A percentile compares a stretch with the other conserved stretches of the same genome.
Conservation (phyloP, 2,329 filamentous ascomycete genomes). For the Scedosporium apiospermum region DNA sequence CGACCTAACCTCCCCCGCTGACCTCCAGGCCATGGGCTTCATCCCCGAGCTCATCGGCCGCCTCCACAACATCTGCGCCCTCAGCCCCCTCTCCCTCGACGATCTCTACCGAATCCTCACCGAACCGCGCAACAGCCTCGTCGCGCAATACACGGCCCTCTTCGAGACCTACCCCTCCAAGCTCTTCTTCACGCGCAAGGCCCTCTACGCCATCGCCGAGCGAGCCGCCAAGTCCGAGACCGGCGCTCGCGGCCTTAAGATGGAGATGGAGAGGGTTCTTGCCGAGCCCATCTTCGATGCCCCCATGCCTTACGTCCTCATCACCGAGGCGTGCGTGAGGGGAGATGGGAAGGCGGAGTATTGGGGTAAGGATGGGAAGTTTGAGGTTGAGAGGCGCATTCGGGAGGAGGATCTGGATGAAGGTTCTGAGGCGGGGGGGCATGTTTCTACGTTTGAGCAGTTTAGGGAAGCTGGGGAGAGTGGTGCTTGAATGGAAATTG, state of each 20-base stretch:
- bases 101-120: slow-evolving; percentile 81
- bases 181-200: slow-evolving; percentile 71
- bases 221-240: slow-evolving; percentile 53
- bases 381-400: slow-evolving; percentile 59
- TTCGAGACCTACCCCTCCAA: slow-evolving; percentile 74
- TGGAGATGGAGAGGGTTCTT: slow-evolving; percentile 70
- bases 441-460: slow-evolving; percentile 25
- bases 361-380: slow-evolving; percentile 60
- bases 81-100: slow-evolving; percentile 60
- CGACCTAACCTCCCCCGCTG: slow-evolving; percentile 63
- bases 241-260: slow-evolving; percentile 69
- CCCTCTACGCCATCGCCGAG: slow-evolving; percentile 72
- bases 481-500: slow-evolving; percentile 25
- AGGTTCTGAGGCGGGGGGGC: slow-evolving; percentile 9
- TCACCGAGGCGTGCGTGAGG: slow-evolving; percentile 60
- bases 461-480: slow-evolving; percentile 37
- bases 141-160: slow-evolving; percentile 80
- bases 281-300: slow-evolving; percentile 76
- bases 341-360: slow-evolving; percentile 51
- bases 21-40: slow-evolving; percentile 79
- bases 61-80: slow-evolving; percentile 79
- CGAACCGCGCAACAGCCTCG: slow-evolving; percentile 79
- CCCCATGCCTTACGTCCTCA: slow-evolving; percentile 64
- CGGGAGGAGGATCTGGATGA: slow-evolving; percentile 47
- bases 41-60: slow-evolving; percentile 96